Evolutionary conservation across 23 red algal genomes (phyloP), one percentile per base, ranked within the genome.

Genomic region (Gracilaria gracilis): DNA sequence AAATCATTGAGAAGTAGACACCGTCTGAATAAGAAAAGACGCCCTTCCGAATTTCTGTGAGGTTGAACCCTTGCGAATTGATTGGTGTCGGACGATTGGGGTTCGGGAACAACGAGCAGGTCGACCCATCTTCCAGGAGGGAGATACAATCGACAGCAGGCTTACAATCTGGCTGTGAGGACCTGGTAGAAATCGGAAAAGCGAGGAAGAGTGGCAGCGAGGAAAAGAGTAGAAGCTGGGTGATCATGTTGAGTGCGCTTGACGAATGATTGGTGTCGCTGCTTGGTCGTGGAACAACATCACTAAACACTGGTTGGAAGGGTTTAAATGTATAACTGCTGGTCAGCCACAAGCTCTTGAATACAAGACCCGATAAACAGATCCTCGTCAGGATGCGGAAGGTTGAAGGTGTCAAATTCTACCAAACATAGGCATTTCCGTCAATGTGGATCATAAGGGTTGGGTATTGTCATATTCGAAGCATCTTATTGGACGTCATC

Each of bases 21-120:
- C 59, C 88, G 40, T 91, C 88, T 20, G 42, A 81, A 58, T 81
- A 91, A 28, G 73, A 67, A 46, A 71, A 91, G 36, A 91, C 88
- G 25, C 75, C 88, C 19, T 33, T 75, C 12, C 88, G 55, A n/a
- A 91, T 58, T 15, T 34, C 16, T 0, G 88, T 82, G 62, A 91
- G 88, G 57, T 64, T 81, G 33, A 82, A 91, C 0, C 77, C 77
- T 44, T 67, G 75, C 25, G 76, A 6, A 40, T 82, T 25, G 27
- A 82, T 29, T 9, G 79, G 79, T 4, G 20, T 47, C 2, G 54
- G 53, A 6, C 53, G 53, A 62, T 40, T 82, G 23, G 79, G 53
- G 79, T 82, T 65, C 23, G 79, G 79, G 54, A 82, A 65, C 49
- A 65, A 24, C 14, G 35, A 9, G 50, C 72, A 77, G 9, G 72